These are phyloP conservation scores for Metschnikowia koreensis DNA, from an alignment of 805 yeast species.

Conservation along the genomic window DNA sequence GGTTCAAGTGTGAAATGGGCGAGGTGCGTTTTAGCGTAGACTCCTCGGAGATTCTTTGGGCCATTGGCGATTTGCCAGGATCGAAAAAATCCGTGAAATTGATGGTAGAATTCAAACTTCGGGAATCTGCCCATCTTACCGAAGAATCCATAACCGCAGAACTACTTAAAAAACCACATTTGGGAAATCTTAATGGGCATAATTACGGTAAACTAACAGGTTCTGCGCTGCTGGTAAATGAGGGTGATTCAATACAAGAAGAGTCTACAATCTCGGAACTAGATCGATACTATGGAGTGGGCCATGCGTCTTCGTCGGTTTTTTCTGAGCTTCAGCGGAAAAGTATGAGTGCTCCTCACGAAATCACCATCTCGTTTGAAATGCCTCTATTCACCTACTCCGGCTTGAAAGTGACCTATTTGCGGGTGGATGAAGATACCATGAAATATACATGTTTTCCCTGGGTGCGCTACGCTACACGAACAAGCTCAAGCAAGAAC, in stretches of 20 bases:
- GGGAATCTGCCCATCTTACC: conserved; percentile 1
- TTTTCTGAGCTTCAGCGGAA: conserved; percentile 14
- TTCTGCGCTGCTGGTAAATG: background rate
- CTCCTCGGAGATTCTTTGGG: conserved; percentile 69
- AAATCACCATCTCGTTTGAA: conserved; percentile 28
- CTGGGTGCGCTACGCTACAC: conserved; percentile 64
- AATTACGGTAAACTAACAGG: background rate
- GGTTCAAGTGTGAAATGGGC: conserved; percentile 63
- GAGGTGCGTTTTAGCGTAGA: conserved; percentile 71
- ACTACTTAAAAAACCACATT: background rate
- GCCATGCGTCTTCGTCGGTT: conserved; percentile 32
- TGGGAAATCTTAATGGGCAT: background rate
- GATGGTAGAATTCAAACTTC: conserved; percentile 48
- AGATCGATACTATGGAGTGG: conserved; percentile 35
- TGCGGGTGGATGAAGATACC: conserved; percentile 63
- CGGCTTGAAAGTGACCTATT: conserved; percentile 63
- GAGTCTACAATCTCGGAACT: conserved; percentile 18
- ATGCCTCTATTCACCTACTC: conserved; percentile 56
- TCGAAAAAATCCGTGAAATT: conserved; percentile 45
- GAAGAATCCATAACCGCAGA: background rate
- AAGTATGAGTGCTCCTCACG: conserved; percentile 14
- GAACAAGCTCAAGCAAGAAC: conserved; percentile 3
- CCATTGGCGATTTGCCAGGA: conserved; percentile 64
- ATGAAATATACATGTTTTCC: conserved; percentile 69
- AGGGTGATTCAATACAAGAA: background rate